Evolutionary conservation across 257 asterid species (phyloP).

Genomic region (Coffea canephora): DNA sequence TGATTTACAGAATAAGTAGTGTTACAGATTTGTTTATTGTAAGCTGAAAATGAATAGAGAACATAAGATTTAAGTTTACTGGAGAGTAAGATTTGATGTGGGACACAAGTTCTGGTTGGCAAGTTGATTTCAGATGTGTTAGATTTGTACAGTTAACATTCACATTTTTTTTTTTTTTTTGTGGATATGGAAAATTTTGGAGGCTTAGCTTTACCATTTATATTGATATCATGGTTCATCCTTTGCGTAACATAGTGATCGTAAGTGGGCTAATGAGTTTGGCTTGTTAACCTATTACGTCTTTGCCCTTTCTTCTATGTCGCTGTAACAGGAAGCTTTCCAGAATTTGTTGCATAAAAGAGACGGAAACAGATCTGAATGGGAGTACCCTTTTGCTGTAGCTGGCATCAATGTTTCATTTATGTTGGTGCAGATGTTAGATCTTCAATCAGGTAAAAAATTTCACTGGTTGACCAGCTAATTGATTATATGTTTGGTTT

Average conservation of each 20-base stretch:
- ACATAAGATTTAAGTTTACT: background rate
- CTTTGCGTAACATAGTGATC: too few relatives aligned
- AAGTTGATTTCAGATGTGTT: background rate
- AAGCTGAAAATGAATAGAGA: background rate
- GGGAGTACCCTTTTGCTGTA: slow-evolving; percentile 99
- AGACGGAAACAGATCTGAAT: slow-evolving; percentile 83
- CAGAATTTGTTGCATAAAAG: slow-evolving; percentile 74
- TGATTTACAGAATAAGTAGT: too few relatives aligned
- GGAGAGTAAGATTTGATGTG: background rate
- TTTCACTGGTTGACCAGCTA: background rate
- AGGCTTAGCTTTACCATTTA: background rate
- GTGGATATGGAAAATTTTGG: background rate
- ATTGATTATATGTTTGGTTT: background rate
- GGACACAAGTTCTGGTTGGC: background rate
- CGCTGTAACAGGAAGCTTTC: slow-evolving; percentile 61
- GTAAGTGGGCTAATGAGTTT: background rate
- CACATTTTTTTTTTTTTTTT: background rate
- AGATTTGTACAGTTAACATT: too few relatives aligned
- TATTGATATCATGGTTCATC: background rate
- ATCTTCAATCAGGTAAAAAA: slow-evolving; percentile 83
- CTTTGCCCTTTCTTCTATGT: background rate
- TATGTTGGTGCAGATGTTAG: slow-evolving; percentile 92
- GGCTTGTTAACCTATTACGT: background rate
- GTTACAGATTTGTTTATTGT: too few relatives aligned
- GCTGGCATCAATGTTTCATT: slow-evolving; percentile 95